Percentiles rank a stretch among this genome's conserved stretches.
Conservation (phyloP, 1,139 yeast genomes). For the Candida anutae region DNA sequence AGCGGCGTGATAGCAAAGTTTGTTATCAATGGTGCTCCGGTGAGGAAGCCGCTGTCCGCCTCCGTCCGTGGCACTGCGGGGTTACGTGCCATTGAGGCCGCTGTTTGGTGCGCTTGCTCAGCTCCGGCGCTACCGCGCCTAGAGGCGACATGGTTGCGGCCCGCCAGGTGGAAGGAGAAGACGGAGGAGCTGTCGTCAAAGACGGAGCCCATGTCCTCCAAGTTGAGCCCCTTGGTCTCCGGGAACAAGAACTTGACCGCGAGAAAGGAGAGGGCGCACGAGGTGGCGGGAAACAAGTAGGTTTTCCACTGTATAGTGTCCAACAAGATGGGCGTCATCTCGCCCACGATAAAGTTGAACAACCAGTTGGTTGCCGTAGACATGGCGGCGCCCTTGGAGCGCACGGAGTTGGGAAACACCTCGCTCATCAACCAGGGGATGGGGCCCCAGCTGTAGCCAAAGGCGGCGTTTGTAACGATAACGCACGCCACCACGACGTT, state of each 20-base stretch:
- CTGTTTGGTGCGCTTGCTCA: conserved; percentile 21
- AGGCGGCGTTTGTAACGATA: conserved; percentile 72
- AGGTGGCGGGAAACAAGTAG: conserved; percentile 72
- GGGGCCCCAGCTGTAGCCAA: conserved; percentile 92
- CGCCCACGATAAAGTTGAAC: conserved; percentile 89
- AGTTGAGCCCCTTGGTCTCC: conserved; percentile 81
- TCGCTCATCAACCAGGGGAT: conserved; percentile 93
- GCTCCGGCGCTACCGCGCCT: conserved; percentile 8
- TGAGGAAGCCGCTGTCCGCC: conserved; percentile 6
- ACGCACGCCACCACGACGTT: conserved; percentile 68
- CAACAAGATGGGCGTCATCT: conserved; percentile 79
- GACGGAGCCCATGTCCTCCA: conserved; percentile 73
- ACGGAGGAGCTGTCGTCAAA: conserved; percentile 30
- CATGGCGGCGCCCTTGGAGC: conserved; percentile 87
- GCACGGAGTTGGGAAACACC: conserved; percentile 77
- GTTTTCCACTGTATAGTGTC: conserved; percentile 73
- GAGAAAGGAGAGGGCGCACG: conserved; percentile 62
- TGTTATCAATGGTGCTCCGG: conserved; percentile 1
- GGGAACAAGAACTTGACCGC: conserved; percentile 69
- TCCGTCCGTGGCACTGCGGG: conserved; percentile 27
- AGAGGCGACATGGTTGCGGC: conserved; percentile 9
- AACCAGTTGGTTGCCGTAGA: conserved; percentile 94
- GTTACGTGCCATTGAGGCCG: conserved; percentile 35
- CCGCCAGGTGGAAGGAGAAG: conserved; percentile 34
- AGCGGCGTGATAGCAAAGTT: conserved; percentile 5